Percentiles rank a stretch among this genome's conserved stretches.
Conservation (phyloP, 2,329 filamentous ascomycete genomes). For the Fusarium subglutinans region DNA sequence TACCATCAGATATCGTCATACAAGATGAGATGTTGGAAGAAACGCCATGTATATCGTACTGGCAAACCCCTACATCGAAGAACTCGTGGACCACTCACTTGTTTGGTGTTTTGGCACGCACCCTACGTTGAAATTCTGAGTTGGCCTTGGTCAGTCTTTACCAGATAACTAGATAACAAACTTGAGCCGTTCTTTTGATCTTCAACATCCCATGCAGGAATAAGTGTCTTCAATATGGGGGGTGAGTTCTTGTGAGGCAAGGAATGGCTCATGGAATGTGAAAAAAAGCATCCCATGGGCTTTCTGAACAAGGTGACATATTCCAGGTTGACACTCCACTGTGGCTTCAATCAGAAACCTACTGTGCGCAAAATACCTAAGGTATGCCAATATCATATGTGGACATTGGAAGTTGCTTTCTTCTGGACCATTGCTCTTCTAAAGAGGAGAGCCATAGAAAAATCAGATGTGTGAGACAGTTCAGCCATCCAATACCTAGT, state of each 20-base stretch:
- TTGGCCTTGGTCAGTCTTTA: constrained; percentile 43
- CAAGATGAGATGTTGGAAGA: constrained; percentile 14
- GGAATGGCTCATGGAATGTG: constrained; percentile 10
- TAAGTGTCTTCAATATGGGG: background rate
- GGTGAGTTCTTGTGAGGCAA: background rate
- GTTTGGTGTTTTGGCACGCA: constrained; percentile 29
- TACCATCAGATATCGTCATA: background rate
- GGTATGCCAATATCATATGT: background rate
- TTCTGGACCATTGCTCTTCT: background rate
- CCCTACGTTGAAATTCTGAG: constrained; percentile 22
- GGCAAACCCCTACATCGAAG: constrained; percentile 12
- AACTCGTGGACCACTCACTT: constrained; percentile 12
- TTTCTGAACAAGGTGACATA: background rate
- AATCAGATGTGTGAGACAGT: background rate
- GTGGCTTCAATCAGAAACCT: background rate
- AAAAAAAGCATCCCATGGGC: background rate
- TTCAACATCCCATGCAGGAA: background rate
- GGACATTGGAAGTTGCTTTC: background rate
- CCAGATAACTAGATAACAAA: constrained; percentile 29
- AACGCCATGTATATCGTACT: constrained; percentile 3
- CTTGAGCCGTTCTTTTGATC: constrained; percentile 39
- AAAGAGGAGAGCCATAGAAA: background rate
- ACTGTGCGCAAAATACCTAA: background rate
- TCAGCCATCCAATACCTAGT: background rate
- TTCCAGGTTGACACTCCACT: background rate